A percentile compares a stretch with the other conserved stretches of the same genome.
These are phyloP conservation scores for Mycosarcoma mackinlayi DNA, from an alignment of 1,284 basidiomycete species.

Conservation along the genomic window DNA sequence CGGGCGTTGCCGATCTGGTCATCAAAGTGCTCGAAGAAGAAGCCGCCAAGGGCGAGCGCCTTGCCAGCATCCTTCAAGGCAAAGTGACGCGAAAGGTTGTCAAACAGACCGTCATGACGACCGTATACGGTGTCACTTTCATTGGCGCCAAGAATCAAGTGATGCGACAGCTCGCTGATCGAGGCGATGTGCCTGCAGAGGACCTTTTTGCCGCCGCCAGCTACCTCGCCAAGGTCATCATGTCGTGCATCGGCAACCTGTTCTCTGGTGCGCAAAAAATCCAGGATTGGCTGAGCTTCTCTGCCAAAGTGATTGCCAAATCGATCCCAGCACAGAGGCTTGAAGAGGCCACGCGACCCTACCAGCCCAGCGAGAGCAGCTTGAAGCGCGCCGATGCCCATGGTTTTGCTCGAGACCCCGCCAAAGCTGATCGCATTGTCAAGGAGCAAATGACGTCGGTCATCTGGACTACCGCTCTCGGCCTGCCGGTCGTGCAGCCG, in stretches of 20 bases:
- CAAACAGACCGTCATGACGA: constrained; percentile 99
- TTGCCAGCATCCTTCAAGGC: constrained; percentile 78
- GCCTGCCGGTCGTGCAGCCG: constrained; percentile 94
- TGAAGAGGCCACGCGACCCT: constrained; percentile 70
- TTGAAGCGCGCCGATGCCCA: constrained; percentile 32
- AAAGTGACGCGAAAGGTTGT: constrained; percentile 94
- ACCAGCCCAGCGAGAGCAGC: constrained; percentile 12
- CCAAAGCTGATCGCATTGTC: constrained; percentile 44
- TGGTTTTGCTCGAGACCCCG: constrained; percentile 40
- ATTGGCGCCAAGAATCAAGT: constrained; percentile 96
- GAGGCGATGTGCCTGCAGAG: constrained; percentile 79
- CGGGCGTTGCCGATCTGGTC: constrained; percentile 79
- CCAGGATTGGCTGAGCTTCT: constrained; percentile 87
- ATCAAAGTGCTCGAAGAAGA: constrained; percentile 72
- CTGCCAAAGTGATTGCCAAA: constrained; percentile 86
- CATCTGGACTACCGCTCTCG: constrained; percentile 95
- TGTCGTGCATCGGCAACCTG: constrained; percentile 81
- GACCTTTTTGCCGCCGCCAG: constrained; percentile 80
- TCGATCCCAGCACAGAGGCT: constrained; percentile 84
- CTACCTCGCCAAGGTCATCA: constrained; percentile 74
- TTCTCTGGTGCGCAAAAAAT: constrained; percentile 92
- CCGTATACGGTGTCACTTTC: constrained; percentile 97
- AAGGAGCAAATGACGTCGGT: constrained; percentile 93
- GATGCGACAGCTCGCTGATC: constrained; percentile 84
- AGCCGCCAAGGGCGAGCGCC: constrained; percentile 71